Base-by-base conservation (phyloP, 495 filamentous ascomycete species). In the Neohortaea acidophila region DNA sequence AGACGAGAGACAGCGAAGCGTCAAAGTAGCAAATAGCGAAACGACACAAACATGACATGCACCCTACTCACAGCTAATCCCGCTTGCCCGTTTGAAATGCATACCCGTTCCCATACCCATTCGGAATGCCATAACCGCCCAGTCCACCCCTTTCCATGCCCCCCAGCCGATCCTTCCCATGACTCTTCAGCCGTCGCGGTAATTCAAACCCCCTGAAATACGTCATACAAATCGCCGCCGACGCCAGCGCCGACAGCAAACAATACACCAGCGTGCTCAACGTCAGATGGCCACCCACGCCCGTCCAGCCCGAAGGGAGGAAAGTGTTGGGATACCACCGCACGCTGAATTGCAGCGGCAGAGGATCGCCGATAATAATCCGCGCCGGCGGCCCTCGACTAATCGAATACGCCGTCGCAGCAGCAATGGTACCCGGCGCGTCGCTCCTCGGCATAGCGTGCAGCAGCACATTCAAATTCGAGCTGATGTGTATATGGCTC, bases 401-500 rank as follows among this genome's bases (percentile, higher is more conserved):
- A 4, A 79, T 75, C 24, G 73, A 80, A 58, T 97, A 97, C 6
- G 86, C 89, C 3, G 81, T 77, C 14, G 78, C 84, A 18, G 82
- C 73, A 44, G 79, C 84, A 27, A 97, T 70, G 4, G 82, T 73
- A 25, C 83, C 85, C 12, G 68, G 69, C 49, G 59, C 38, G 43
- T 60, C 13, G 33, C 52, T 11, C 50, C 55, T 38, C 29, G 64
- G 60, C 13, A 72, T 73, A 43, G 77, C 84, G 54, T 93, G 84
- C 47, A 89, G 63, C 15, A 93, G 62, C 47, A 93, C 72, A 57
- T 94, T 94, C 56, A 97, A 68, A 44, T 78, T 70, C 7, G 85
- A 85, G 55, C 75, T 77, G 52, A 97, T 77, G 63, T 97, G 89
- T 45, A 97, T 65, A 55, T 97, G 89, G 51, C 74, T 81, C 21